Conservation (phyloP, 2,329 filamentous ascomycete genomes). For the Epichloe elymi region DNA sequence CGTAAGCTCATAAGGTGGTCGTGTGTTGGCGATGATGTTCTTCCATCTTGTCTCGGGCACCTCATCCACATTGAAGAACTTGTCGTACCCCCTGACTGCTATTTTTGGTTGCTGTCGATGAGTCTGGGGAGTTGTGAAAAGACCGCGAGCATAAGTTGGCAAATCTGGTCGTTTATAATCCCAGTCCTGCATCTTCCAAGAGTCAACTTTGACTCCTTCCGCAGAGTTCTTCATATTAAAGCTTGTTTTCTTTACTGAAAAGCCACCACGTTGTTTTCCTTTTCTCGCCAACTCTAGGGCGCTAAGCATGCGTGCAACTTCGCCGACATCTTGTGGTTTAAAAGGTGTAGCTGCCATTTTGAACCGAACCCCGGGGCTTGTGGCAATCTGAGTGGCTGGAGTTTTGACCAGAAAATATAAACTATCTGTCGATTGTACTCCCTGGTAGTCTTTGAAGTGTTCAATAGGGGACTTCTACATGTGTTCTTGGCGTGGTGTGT, state of each 20-base stretch:
- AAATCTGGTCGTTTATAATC: conserved; percentile 83
- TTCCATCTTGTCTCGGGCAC: conserved; percentile 70
- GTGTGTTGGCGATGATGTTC: conserved; percentile 61
- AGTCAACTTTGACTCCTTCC: conserved; percentile 59
- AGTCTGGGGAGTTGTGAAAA: conserved; percentile 70
- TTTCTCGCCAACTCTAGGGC: conserved; percentile 46
- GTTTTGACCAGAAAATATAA: not conserved
- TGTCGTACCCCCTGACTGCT: conserved; percentile 89
- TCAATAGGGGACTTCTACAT: too few species aligned
- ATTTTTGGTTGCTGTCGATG: conserved; percentile 59
- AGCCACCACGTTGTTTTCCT: conserved; percentile 42
- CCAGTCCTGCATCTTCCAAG: conserved; percentile 90
- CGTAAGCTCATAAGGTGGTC: conserved; percentile 85
- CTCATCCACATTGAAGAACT: conserved; percentile 93
- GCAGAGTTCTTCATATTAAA: conserved; percentile 54
- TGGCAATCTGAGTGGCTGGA: not conserved
- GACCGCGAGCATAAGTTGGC: conserved; percentile 82
- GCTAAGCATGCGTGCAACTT: conserved; percentile 52
- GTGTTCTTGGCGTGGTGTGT: too few species aligned
- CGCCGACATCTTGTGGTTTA: conserved; percentile 52
- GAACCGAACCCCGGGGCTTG: not conserved
- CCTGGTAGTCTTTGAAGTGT: too few species aligned
- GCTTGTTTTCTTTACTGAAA: conserved; percentile 68
- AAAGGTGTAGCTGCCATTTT: conserved; percentile 38
- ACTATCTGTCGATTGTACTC: too few species aligned